phyloP scores from a whole-genome alignment of 371 early-diverging fungal species.

The Mortierella sp. region DNA sequence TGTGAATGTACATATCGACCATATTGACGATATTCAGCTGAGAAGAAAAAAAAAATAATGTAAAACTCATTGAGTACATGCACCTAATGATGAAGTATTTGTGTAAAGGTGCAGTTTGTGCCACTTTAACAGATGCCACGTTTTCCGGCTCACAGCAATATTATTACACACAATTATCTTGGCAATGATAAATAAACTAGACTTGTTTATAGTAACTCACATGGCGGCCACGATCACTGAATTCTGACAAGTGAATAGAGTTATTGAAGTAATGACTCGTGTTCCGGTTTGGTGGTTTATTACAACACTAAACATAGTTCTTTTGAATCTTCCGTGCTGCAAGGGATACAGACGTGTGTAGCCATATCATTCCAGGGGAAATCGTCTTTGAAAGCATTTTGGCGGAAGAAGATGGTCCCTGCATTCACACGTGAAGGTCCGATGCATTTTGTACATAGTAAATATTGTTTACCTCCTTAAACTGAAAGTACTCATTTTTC shows the following conservation, averaged over 20 bases:
- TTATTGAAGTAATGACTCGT: not conserved
- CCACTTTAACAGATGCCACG: conserved; percentile 4
- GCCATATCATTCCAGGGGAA: conserved; percentile 1
- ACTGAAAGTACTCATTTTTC: not conserved
- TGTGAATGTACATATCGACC: too few relatives aligned
- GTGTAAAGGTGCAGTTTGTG: not conserved
- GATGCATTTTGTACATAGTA: not conserved
- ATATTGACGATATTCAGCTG: too few relatives aligned
- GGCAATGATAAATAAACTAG: not conserved
- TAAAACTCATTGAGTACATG: not conserved
- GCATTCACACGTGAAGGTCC: conserved; percentile 24
- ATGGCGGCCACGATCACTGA: not conserved
- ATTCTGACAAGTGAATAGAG: too few relatives aligned
- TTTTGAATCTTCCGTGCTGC: not conserved
- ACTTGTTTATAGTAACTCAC: too few relatives aligned
- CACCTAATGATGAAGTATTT: too few relatives aligned
- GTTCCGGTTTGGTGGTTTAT: not conserved
- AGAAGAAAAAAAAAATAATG: too few relatives aligned
- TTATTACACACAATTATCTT: not conserved
- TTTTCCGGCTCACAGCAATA: conserved; percentile 11
- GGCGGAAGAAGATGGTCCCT: conserved; percentile 19
- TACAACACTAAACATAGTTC: not conserved
- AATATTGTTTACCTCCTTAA: conserved; percentile 3
- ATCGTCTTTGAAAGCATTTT: not conserved
- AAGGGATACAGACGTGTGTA: not conserved